phyloP scores from a whole-genome alignment of 2,329 filamentous ascomycete genomes.

The Sclerotinia borealis region DNA sequence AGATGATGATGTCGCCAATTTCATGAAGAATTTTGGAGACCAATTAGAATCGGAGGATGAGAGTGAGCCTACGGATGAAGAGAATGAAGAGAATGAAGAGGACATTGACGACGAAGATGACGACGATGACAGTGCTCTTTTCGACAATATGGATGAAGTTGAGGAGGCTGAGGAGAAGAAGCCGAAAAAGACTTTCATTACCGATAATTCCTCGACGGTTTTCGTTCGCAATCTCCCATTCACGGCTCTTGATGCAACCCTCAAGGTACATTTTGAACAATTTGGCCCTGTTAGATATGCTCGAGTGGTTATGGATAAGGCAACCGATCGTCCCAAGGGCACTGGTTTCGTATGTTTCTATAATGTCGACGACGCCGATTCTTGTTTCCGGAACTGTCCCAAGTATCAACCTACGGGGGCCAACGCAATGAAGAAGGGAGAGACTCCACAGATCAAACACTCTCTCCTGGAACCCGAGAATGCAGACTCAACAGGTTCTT shows the following conservation, averaged over 20 bases:
- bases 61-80: constrained; percentile 26
- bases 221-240: constrained; percentile 96
- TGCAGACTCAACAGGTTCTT: constrained; percentile 73
- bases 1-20: constrained; percentile 35
- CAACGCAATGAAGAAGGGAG: constrained; percentile 30
- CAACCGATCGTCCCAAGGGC: constrained; percentile 79
- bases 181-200: constrained; percentile 36
- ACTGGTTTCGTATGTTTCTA: constrained; percentile 95
- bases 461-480: constrained; percentile 86
- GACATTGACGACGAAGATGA: constrained; percentile 35
- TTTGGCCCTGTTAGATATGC: constrained; percentile 91
- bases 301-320: constrained; percentile 79
- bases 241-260: constrained; percentile 71
- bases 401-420: constrained; percentile 41
- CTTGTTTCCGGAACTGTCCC: constrained; percentile 72
- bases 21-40: constrained; percentile 32
- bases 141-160: constrained; percentile 35
- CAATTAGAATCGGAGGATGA: constrained; percentile 36
- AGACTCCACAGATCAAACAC: constrained; percentile 51
- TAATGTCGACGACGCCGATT: constrained; percentile 65
- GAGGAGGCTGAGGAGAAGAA: constrained; percentile 36
- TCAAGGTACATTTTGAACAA: constrained; percentile 78
- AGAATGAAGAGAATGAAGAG: constrained; percentile 33
- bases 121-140: constrained; percentile 40
- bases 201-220: constrained; percentile 68